A percentile compares a stretch with the other conserved stretches of the same genome.
phyloP scores from a whole-genome alignment of 108 stramenopile species.

The Skeletonema menzelii region DNA sequence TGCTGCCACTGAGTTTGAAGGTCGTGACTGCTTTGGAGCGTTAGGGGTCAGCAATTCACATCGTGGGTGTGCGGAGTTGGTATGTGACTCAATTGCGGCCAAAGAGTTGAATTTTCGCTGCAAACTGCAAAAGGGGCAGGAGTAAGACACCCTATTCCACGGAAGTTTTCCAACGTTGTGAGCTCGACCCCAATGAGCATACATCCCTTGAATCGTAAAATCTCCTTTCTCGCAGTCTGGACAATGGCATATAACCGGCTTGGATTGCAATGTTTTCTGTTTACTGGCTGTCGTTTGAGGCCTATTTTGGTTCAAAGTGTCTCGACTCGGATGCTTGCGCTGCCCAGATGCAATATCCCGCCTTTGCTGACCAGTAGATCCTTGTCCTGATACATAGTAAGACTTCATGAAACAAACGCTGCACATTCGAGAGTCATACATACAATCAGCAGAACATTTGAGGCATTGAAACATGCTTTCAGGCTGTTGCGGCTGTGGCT shows the following conservation, averaged over 20 bases:
- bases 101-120: conserved; percentile 17
- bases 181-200: conserved; percentile 39
- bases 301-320: not conserved
- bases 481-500: not conserved
- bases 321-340: not conserved
- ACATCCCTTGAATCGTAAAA: conserved; percentile 40
- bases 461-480: conserved; percentile 21
- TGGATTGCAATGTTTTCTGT: conserved; percentile 1
- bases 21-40: not conserved
- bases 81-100: conserved; percentile 18
- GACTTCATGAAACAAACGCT: conserved; percentile 4
- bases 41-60: conserved; percentile 19
- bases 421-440: conserved; percentile 15
- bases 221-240: conserved; percentile 27
- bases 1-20: not conserved
- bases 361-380: not conserved
- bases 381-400: not conserved
- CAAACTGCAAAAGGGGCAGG: conserved; percentile 36
- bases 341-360: not conserved
- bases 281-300: not conserved
- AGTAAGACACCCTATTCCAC: conserved; percentile 35
- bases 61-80: conserved; percentile 22
- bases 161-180: conserved; percentile 33
- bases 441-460: conserved; percentile 14
- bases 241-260: conserved; percentile 38